phyloP scores from a whole-genome alignment of 139 green algal genomes.

The Pleodorina starrii region DNA sequence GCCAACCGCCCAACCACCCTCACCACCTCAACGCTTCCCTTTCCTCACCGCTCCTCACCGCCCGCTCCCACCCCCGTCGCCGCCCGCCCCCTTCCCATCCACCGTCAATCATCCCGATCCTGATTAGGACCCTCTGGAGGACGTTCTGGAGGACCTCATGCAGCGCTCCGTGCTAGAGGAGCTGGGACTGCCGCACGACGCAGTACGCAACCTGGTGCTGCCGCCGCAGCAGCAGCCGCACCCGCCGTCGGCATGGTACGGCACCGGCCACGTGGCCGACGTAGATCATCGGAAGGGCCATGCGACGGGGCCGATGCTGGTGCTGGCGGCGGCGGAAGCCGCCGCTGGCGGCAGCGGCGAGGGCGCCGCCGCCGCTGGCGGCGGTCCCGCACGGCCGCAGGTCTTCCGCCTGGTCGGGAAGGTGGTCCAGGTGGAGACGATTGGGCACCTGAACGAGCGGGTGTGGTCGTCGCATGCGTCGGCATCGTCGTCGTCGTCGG shows the following conservation, averaged over 20 bases:
- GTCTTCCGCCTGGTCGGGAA: constrained; percentile 8
- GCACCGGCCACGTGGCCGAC: neutral
- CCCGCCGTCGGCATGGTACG: neutral
- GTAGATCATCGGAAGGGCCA: neutral
- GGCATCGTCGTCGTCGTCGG: neutral
- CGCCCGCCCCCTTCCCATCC: too few species aligned
- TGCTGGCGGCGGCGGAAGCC: neutral
- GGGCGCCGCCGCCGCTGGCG: neutral
- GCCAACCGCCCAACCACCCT: too few species aligned
- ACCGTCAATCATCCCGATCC: too few species aligned
- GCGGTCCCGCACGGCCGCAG: neutral
- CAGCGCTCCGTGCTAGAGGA: constrained; percentile 49
- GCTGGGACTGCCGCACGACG: constrained; percentile 57
- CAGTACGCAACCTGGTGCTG: constrained; percentile 53
- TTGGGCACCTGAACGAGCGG: neutral
- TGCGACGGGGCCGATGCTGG: neutral
- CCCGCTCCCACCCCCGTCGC: too few species aligned
- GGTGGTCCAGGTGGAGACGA: neutral
- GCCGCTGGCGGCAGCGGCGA: neutral
- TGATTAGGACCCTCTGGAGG: constrained; percentile 45
- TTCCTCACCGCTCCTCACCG: too few species aligned
- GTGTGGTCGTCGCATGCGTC: neutral
- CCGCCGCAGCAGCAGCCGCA: neutral
- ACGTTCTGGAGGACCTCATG: constrained; percentile 55
- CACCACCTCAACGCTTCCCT: too few species aligned